Percentiles rank a stretch among this genome's conserved stretches.
These are phyloP conservation scores for Crithidia brevicula DNA, from an alignment of 208 protist species.

Conservation along the genomic window DNA sequence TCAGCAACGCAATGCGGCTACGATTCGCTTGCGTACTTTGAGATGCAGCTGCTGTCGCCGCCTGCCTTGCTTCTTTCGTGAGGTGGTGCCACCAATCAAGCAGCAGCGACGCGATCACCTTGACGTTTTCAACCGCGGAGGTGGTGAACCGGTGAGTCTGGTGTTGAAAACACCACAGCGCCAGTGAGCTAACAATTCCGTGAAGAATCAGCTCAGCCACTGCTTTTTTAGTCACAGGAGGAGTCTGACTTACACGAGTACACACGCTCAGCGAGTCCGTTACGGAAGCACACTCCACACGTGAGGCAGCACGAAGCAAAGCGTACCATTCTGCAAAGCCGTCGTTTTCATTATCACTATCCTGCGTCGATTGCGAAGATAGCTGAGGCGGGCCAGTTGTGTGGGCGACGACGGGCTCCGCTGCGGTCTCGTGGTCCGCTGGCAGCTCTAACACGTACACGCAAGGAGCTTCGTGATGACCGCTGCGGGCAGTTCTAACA, in stretches of 20 bases:
- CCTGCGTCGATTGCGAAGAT: background rate
- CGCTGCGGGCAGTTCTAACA: background rate
- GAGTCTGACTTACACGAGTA: background rate
- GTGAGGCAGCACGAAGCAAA: constrained; percentile 13
- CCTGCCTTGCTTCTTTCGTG: background rate
- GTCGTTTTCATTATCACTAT: background rate
- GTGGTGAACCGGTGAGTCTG: background rate
- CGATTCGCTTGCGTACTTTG: background rate
- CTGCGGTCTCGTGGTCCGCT: background rate
- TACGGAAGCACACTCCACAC: background rate
- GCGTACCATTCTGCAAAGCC: constrained; percentile 18
- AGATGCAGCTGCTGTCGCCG: no score
- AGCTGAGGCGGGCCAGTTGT: no score
- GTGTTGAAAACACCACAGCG: constrained; percentile 15
- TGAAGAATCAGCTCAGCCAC: constrained; percentile 21
- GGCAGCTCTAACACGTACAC: background rate
- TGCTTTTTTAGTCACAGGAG: background rate
- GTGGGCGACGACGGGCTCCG: background rate
- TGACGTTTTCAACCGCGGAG: background rate
- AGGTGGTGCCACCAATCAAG: constrained; percentile 22
- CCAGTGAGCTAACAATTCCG: constrained; percentile 25
- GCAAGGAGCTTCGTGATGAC: background rate
- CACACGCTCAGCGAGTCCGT: background rate
- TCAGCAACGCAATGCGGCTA: background rate
- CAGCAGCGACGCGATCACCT: constrained; percentile 4